Base-by-base conservation (phyloP, 192 early-diverging fungal species). In the Coemansia umbellata region DNA sequence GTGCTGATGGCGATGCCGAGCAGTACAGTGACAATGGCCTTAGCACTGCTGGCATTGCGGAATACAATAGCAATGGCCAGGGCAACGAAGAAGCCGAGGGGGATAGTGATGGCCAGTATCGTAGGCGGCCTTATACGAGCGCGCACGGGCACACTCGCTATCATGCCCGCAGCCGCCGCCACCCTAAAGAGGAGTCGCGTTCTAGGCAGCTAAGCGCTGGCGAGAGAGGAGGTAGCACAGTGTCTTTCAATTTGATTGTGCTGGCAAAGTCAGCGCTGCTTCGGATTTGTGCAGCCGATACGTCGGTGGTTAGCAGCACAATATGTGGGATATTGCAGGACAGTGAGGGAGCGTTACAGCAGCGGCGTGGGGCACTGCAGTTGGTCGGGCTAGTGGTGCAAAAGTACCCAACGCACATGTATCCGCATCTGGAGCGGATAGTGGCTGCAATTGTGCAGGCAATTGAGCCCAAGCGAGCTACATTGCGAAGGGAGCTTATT, bases 261-360 rank as follows among this genome's bases (percentile, higher is more conserved):
- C 47, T 55, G 37, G 74, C 74, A 8, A 70, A 66, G 48, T 49
- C 67, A 8, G 74, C 67, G 55, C 68, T 78, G 28, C 63, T 63
- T 40, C 67, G 68, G 24, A 66, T 78, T 19, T 53, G 63, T 14
- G 52, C 63, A 26, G 33, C 49, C 2, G 63, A 70, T 37, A 61
- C 60, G 37, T 41, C 36, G 14, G 50, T 67, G 27, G 58, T 78
- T 3, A 51, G 37, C n/a, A 50, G 51, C 11, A 58, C 68, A 3
- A 37, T 59, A 10, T 17, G 41, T 9, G 27, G 24, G 26, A 63
- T 78, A 15, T 50, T 78, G 37, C 57, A 54, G 8, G 17, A 30
- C 14, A 33, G 31, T 4, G 14, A 21, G 23, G 24, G 28, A 14
- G 28, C 33, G 33, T n/a, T 58, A 14, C 40, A 42, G 10, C 68